Evolutionary conservation across 2,329 filamentous ascomycete species (phyloP), one percentile per base, ranked within the genome.

Genomic region (Aspergillus novoparasiticus): DNA sequence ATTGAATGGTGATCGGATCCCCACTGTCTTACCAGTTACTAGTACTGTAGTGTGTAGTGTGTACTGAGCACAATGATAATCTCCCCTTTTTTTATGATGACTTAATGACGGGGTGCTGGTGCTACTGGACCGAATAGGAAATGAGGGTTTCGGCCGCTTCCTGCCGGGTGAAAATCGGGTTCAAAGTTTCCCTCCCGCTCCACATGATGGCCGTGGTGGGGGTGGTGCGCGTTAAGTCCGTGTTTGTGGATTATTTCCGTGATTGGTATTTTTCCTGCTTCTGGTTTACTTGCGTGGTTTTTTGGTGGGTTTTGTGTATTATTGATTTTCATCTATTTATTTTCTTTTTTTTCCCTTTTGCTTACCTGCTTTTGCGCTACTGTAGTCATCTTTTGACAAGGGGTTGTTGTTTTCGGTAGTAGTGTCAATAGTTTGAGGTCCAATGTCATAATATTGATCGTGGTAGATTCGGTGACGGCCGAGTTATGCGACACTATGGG

Each of bases 131-230:
- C 30, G 10, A 54, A 36, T 23, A 55, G 32, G 51, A 23, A 39
- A 55, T 55, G 34, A 36, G 34, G 51, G 51, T 39, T 55, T 55
- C 51, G 51, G 51, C 32, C 51, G 51, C 32, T 55, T 19, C 30
- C 30, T 54, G 51, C 51, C 51, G 51, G 51, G 51, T 21, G 51
- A 55, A 55, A 55, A 55, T 55, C 51, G 51, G 51, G 32, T 39
- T 55, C 32, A 36, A 23, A 23, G n/a, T 51, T 51, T n/a, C 28
- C 16, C 30, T 34, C 16, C 43, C 10, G n/a, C 45, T 26, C 45
- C 45, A 48, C 45, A 48, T 48, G n/a, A 23, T 48, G 45, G 14
- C 23, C 21, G 21, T 48, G 45, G 45, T 48, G n/a, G 21, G 45
- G 45, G 3, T 23, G 43, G 43, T n/a, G n/a, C 9, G 21, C 6